phyloP scores from a whole-genome alignment of 2,329 filamentous ascomycete species.

The Aspergillus terreus region DNA sequence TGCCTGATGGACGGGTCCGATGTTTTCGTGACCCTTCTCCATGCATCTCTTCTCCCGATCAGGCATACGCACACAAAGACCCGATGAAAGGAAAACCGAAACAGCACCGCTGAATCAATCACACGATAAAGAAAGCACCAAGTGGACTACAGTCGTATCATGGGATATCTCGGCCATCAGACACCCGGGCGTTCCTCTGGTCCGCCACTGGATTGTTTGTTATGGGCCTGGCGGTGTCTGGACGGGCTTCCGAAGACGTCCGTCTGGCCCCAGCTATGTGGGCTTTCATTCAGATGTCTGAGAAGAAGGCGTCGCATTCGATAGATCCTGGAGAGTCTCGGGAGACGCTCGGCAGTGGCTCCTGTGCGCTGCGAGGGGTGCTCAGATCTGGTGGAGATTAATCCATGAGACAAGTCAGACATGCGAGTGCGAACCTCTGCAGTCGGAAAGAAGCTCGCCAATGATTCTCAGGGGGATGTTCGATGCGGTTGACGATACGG shows the following conservation, averaged over 20 bases:
- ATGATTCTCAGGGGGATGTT: background rate
- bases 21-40: background rate
- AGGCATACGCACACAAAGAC: background rate
- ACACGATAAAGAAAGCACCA: background rate
- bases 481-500: background rate
- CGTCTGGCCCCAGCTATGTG: background rate
- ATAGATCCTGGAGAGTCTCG: background rate
- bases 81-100: background rate
- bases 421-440: background rate
- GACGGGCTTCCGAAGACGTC: constrained; percentile 5
- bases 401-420: too few relatives aligned
- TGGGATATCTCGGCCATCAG: background rate
- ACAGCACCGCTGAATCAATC: background rate
- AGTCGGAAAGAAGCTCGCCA: background rate
- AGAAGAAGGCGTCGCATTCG: background rate
- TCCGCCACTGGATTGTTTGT: too few relatives aligned
- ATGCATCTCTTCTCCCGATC: too few relatives aligned
- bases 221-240: too few relatives aligned
- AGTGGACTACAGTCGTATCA: background rate
- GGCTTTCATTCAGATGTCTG: background rate
- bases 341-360: background rate
- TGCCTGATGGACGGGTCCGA: background rate
- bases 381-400: background rate
- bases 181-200: too few relatives aligned
- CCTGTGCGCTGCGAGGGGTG: background rate